Base-by-base conservation (phyloP, 306 rosid genomes). In the Cucumis cinereus region DNA sequence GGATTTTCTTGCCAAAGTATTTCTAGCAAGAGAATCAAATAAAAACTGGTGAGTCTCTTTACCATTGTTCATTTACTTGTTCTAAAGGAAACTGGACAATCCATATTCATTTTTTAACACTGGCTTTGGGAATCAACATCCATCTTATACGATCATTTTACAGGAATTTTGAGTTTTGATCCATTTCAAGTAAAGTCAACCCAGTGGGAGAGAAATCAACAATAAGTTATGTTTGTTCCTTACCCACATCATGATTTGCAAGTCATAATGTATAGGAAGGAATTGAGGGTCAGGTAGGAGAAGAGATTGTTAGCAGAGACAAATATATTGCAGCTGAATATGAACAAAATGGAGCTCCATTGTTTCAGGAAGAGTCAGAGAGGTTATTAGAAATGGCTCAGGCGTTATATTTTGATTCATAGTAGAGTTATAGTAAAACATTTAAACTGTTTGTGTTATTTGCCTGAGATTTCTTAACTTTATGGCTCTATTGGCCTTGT, bases 1-100 rank as follows among this genome's bases (percentile, higher is more conserved):
- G 64, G 83, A 83, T 77, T 86, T 83, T 75, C 76, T 83, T 52
- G 61, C 78, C 55, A 56, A 73, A 70, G 77, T 83, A 35, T 81
- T 86, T 77, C 82, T 74, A 62, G 62, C 81, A 14, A 82, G 68
- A 73, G 83, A 81, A 30, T 58, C 62, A 36, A 77, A 77, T 15
- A 50, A 49, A 72, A 72, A 28, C 47, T 59, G 79, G 79, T 17
- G 30, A 76, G 26, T 10, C 16, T 50, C 56, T 22, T 24, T 12
- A 14, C 15, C 11, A 36, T 1, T 15, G 20, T 19, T 60, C 40
- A 11, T 17, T 66, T 10, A 67, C 73, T 67, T 40, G 20, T 67
- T 67, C 23, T 9, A n/a, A 9, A 64, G 26, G 26, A 36, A 36
- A 19, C 17, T 64, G 71, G 71, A 30, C 16, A 9, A 67, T 19